These are phyloP conservation scores for Cyclotella atomus DNA, from an alignment of 108 stramenopile genomes.

Conservation along the genomic window DNA sequence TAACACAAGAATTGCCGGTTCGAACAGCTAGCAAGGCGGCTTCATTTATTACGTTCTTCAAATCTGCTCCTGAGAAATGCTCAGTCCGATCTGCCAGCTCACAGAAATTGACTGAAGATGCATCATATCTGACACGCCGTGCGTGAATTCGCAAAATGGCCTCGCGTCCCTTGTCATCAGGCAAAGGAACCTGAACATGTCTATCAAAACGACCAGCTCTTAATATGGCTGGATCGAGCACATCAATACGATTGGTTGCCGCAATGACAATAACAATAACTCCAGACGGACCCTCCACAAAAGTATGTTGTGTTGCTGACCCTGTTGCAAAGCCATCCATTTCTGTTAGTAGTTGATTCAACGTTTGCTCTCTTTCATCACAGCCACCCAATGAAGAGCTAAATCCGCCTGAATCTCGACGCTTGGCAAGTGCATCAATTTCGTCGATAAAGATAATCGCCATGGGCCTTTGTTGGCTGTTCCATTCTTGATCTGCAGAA, in stretches of 20 bases:
- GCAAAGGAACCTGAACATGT: slow-evolving; percentile 87
- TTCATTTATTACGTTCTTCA: slow-evolving; percentile 80
- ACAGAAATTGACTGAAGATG: slow-evolving; percentile 55
- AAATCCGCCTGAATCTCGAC: slow-evolving; percentile 46
- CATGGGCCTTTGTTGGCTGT: slow-evolving; percentile 37
- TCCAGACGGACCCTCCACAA: background rate
- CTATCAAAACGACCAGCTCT: slow-evolving; percentile 94
- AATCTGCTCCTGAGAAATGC: slow-evolving; percentile 79
- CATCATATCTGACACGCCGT: slow-evolving; percentile 50
- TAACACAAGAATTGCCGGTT: slow-evolving; percentile 42
- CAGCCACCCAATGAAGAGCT: slow-evolving; percentile 50
- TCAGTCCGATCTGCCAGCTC: slow-evolving; percentile 5
- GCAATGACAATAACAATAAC: slow-evolving; percentile 92
- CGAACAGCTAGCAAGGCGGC: slow-evolving; percentile 80
- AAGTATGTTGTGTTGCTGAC: background rate
- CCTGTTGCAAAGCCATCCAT: slow-evolving; percentile 92
- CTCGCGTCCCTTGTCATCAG: slow-evolving; percentile 82
- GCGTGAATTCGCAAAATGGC: slow-evolving; percentile 91
- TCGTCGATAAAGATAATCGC: slow-evolving; percentile 98
- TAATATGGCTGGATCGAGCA: slow-evolving; percentile 94
- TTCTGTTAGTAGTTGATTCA: slow-evolving; percentile 94
- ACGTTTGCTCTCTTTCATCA: slow-evolving; percentile 94
- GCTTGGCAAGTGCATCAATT: slow-evolving; percentile 93
- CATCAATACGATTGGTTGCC: slow-evolving; percentile 90
- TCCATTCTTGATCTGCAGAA: background rate